Conservation (phyloP, 2,329 filamentous ascomycete species). For the Paracoccidioides brasiliensis region DNA sequence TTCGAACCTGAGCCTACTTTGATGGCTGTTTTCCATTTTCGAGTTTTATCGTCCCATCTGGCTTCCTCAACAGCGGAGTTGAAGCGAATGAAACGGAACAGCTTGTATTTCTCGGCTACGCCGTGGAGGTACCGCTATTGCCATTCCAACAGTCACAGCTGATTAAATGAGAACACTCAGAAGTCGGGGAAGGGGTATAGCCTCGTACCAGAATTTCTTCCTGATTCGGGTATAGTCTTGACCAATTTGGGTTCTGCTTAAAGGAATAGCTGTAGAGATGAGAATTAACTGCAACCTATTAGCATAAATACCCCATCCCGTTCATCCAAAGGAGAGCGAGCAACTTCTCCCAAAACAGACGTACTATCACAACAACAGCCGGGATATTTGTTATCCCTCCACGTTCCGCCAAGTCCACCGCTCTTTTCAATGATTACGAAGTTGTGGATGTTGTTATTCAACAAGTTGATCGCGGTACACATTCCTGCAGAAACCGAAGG, state of each 20-base stretch:
- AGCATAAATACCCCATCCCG: slow-evolving; percentile 4
- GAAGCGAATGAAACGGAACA: slow-evolving; percentile 47
- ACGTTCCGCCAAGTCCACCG: slow-evolving; percentile 41
- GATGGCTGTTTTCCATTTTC: slow-evolving; percentile 40
- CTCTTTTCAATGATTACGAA: slow-evolving; percentile 47
- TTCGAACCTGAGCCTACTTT: slow-evolving; percentile 36
- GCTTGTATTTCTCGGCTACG: slow-evolving; percentile 41
- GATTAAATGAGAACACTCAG: background rate
- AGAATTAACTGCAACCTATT: slow-evolving; percentile 34
- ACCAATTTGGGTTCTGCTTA: slow-evolving; percentile 47
- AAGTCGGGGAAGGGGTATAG: background rate
- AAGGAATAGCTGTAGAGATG: slow-evolving; percentile 49
- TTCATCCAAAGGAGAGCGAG: background rate
- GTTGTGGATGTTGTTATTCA: slow-evolving; percentile 37
- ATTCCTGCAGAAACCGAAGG: slow-evolving; percentile 27
- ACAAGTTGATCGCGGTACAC: slow-evolving; percentile 45
- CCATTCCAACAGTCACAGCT: background rate
- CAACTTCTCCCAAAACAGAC: background rate
- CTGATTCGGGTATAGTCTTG: slow-evolving; percentile 45
- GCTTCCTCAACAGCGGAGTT: slow-evolving; percentile 41
- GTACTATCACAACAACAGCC: slow-evolving; percentile 42
- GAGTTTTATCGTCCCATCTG: slow-evolving; percentile 40
- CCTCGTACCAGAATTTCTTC: slow-evolving; percentile 42
- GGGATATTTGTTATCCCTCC: slow-evolving; percentile 45
- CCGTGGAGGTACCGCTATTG: slow-evolving; percentile 37